Base-by-base conservation (phyloP, 306 rosid species). In the Hylodesmum podocarpum region DNA sequence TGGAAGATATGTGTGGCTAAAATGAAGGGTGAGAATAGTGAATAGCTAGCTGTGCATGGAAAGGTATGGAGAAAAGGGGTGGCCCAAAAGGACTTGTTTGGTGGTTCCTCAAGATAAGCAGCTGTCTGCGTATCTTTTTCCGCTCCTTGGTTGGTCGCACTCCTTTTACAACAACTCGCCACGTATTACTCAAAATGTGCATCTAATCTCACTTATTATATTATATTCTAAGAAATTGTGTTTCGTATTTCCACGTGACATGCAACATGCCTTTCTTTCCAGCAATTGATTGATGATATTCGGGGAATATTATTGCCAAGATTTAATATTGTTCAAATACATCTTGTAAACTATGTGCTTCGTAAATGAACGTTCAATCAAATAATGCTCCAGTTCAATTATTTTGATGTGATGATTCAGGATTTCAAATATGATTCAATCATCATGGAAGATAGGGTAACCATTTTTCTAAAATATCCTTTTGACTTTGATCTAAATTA, bases 61-160 rank as follows among this genome's bases (percentile, higher is more conserved):
- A 21, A 49, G 57, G 8, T 8, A 43, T 39, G 75, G 89, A 72
- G 40, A 11, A 62, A 54, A 73, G 12, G 53, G 24, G 15, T 59
- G 64, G 27, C 74, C 40, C 76, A 69, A 72, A 75, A 70, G 73
- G 77, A 80, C 58, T 57, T 44, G 54, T 75, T 88, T 75, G 82
- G 87, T 72, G 82, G 80, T 66, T 84, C 74, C 18, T 71, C 16
- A 47, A 3, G 66, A 70, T 63, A 58, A 57, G 73, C 55, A 66
- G 86, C 64, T 81, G 51, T 78, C 69, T 15, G 1, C 28, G 7
- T 27, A 66, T 27, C 81, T 67, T 67, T 78, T 69, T 70, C 37
- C 39, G 78, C 44, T 54, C n/a, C 47, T 16, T 83, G 57, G 51
- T 64, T 78, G 62, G 79, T 85, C 79, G 8, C 64, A 18, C 21